Evolutionary conservation across 2,329 filamentous ascomycete species (phyloP), one percentile per base, ranked within the genome.

Genomic region (Periconia macrospinosa): DNA sequence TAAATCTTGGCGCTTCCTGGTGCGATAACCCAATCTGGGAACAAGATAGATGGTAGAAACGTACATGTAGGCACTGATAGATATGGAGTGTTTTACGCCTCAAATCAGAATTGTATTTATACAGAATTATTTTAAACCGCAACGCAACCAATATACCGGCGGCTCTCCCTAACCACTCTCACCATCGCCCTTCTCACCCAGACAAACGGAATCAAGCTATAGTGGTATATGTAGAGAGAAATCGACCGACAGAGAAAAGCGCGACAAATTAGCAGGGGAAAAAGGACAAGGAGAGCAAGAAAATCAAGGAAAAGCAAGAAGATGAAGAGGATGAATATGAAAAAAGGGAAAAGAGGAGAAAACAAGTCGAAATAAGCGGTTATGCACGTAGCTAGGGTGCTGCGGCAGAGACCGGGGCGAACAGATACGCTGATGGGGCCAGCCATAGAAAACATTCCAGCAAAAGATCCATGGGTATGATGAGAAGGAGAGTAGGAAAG

Each of bases 221-320:
- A 56, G 51, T 73, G 72, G 70, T 73, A 74, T 74, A 70, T 70
- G 67, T 66, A 69, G 58, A 58, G 63, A 49, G 49, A 67, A 57
- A 62, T 49, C 57, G 46, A 54, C 11, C 11, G 11, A 3, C 11
- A 37, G 11, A 13, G 11, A 37, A 37, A 37, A 27, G 23, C 8
- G 60, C 52, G 51, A 55, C 54, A 61, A 40, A 55, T 37, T 50
- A 52, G 45, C 54, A 53, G 48, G 47, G 52, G 58, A 58, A 61
- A 27, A 57, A 57, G 52, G 50, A 53, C 54, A 61, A 47, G 56
- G 54, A 61, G 54, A 56, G 52, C 53, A 57, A 63, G 55, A 55
- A 63, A 53, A 53, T 55, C 60, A 9, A 41, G 11, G 27, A 45
- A 30, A 19, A 14, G 33, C 6, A 37, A 3, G 23, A 27, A 27